phyloP scores from a whole-genome alignment of 768 basidiomycete genomes.

The Podaxis rugospora region DNA sequence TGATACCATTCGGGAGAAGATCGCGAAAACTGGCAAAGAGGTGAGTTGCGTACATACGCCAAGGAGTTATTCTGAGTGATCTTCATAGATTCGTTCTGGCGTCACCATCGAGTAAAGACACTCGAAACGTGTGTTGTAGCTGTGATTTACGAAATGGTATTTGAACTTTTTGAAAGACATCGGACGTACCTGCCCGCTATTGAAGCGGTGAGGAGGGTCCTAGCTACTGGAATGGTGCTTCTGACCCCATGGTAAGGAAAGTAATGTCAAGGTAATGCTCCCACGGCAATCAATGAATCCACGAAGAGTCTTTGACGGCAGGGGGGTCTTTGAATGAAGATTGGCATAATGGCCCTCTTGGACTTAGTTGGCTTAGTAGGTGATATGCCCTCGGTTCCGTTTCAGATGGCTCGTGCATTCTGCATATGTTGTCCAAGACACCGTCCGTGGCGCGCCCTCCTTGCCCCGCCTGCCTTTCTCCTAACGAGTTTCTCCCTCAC shows the following conservation, averaged over 20 bases:
- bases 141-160: neutral
- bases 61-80: neutral
- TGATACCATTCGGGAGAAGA: slow-evolving; percentile 63
- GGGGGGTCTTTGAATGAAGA: neutral
- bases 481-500: neutral
- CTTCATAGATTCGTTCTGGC: slow-evolving; percentile 38
- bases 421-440: neutral
- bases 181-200: neutral
- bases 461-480: neutral
- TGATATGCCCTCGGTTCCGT: neutral
- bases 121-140: neutral
- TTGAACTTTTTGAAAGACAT: neutral
- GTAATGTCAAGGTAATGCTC: neutral
- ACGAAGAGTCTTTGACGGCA: neutral
- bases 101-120: slow-evolving; percentile 31
- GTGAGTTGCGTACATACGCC: slow-evolving; percentile 30
- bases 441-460: neutral
- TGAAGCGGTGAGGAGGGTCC: neutral
- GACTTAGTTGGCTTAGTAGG: neutral
- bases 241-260: neutral
- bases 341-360: neutral
- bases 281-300: neutral
- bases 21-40: slow-evolving; percentile 92
- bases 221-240: neutral
- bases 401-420: neutral